Base-by-base conservation (phyloP, 495 filamentous ascomycete species). In the Lepraria neglecta region DNA sequence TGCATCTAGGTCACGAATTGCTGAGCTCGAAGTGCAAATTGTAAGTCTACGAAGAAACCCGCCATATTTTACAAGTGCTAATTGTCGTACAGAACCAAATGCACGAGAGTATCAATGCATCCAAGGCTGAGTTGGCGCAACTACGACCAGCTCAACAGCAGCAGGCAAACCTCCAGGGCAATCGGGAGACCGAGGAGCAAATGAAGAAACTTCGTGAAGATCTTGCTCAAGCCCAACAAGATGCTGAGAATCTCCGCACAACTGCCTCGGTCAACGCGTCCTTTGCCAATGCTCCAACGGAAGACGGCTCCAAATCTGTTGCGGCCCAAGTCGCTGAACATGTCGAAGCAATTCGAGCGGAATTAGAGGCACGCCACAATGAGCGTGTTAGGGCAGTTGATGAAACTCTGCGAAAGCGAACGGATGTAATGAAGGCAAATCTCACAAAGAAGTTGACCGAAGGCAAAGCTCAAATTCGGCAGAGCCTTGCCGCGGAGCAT, bases 381-480 rank as follows among this genome's bases (percentile, higher is more conserved):
- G 66, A 87, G 66, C 82, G 80, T 46, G 79, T 86, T 42, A 71
- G 77, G 48, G 80, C 82, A 60, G 75, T 76, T 17, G 83, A 87
- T 58, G 79, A 84, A 0, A 86, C 82, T 59, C 70, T 87, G 56
- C 85, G 87, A 64, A 76, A 79, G 59, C 81, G 88, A 35, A 80
- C 85, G 1, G 85, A 91, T 9, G 84, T 81, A 68, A 83, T 94
- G 80, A 92, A 89, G 70, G 79, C 79, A 21, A 73, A 79, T 12
- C 81, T 89, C 61, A 87, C 84, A 59, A 84, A 80, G 66, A 89
- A 86, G 68, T 75, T 95, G 6, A 76, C 72, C 5, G 87, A 92
- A 60, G 76, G 82, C 27, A 79, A 72, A 50, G 72, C 76, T 42
- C 67, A 73, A 44, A 67, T 75, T 10, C 82, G 81, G 60, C 74